A percentile compares a stretch with the other conserved stretches of the same genome.
These are phyloP conservation scores for Saccharomycopsis sp. DNA, from an alignment of 805 yeast genomes.

Conservation along the genomic window DNA sequence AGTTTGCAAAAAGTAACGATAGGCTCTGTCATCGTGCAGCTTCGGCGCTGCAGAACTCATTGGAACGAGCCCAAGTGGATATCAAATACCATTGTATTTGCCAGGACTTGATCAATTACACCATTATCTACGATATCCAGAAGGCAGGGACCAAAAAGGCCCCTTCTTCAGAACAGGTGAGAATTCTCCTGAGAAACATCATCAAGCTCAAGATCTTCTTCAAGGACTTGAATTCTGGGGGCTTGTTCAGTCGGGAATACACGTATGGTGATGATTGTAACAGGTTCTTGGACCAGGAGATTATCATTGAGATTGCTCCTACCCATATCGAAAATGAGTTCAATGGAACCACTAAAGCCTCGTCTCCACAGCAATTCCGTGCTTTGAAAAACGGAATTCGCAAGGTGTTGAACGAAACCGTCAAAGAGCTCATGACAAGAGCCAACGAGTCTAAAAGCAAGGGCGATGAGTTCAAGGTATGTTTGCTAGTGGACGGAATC, in stretches of 20 bases:
- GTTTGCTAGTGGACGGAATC: constrained; percentile 6
- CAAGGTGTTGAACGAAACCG: constrained; percentile 5
- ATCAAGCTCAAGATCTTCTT: constrained; percentile 4
- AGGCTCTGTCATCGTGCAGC: neutral
- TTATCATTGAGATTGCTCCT: constrained; percentile 13
- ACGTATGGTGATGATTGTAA: neutral
- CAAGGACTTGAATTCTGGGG: neutral
- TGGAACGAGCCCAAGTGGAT: constrained; percentile 1
- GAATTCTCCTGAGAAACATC: constrained; percentile 7
- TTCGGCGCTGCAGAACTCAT: neutral
- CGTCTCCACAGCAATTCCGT: constrained; percentile 8
- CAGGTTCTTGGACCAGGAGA: neutral
- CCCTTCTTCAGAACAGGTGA: constrained; percentile 3
- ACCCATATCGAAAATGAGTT: constrained; percentile 18
- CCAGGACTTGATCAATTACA: constrained; percentile 7
- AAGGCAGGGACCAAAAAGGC: constrained; percentile 6
- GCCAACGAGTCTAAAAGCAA: neutral
- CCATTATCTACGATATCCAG: constrained; percentile 14
- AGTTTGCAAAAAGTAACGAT: constrained; percentile 1
- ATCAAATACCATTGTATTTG: constrained; percentile 14
- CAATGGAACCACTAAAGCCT: constrained; percentile 9
- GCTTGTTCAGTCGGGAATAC: neutral
- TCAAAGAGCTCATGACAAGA: neutral
- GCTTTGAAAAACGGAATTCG: constrained; percentile 3
- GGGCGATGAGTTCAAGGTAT: neutral